Base-by-base conservation (phyloP, 179 eudicot genomes). In the Camellia oleifera region DNA sequence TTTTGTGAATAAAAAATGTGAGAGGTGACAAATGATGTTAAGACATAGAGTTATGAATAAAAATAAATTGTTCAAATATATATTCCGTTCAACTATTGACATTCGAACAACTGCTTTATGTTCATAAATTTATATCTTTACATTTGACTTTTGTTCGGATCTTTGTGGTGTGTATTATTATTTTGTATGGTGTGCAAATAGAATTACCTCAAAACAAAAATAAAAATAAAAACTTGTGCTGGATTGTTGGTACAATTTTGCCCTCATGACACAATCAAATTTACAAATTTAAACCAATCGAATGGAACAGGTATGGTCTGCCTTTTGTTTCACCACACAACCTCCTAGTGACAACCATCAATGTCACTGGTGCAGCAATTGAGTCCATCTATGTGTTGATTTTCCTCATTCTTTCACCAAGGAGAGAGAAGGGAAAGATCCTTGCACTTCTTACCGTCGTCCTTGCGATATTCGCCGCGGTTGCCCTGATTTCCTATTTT, bases 321-420 rank as follows among this genome's bases (percentile, higher is more conserved):
- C 98, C 98, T 1, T 93, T 94, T 80, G 88, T 94, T 76, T 93
- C 98, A 17, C 93, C 92, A 78, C 60, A 94, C 92, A 94, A 94
- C 87, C 57, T 89, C 3, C 83, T 90, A 6, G 94, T 93, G 45
- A 56, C 93, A 7, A 87, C 88, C 54, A 88, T 93, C 79, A 94
- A 93, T 64, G 93, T 91, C 17, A 85, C 90, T 17, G 98, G 98
- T 23, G 92, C 94, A 3, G 93, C 52, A 12, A 82, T 94, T 66
- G 97, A 94, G 89, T 75, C 82, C 69, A 74, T 90, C 2, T 94
- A 94, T 72, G 90, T 94, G 58, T 45, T 93, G 62, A 73, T 94
- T 44, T 94, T 88, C 77, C 86, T 94, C 60, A 45, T 81, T 11
- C 88, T 78, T 77, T 92, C 96, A 71, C 94, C 96, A 3, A 94